Percentiles rank a stretch among this genome's conserved stretches.
Evolutionary conservation across 2,329 filamentous ascomycete species (phyloP).

Genomic region (Aspergillus spinulosporus): DNA sequence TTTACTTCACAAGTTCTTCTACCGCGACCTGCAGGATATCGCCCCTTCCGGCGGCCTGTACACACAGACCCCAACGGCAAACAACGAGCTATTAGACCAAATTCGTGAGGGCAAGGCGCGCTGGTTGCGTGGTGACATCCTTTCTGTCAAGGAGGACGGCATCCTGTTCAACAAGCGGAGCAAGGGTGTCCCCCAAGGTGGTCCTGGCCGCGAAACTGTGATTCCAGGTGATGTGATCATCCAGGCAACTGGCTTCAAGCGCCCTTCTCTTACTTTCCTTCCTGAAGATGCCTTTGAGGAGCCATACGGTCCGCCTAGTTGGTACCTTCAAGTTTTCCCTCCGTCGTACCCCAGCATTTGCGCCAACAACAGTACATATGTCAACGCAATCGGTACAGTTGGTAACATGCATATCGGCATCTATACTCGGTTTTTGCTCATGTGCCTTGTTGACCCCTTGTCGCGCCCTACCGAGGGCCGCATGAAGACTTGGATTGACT

Average conservation of each 20-base stretch:
- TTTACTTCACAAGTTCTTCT: constrained; percentile 75
- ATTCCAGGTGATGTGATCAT: constrained; percentile 75
- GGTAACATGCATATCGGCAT: constrained; percentile 90
- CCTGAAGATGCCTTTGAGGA: constrained; percentile 71
- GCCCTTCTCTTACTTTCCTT: constrained; percentile 71
- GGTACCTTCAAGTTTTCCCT: constrained; percentile 87
- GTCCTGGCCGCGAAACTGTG: constrained; percentile 65
- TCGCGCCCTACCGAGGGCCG: constrained; percentile 68
- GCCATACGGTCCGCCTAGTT: constrained; percentile 76
- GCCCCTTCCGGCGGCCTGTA: constrained; percentile 73
- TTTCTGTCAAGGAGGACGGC: constrained; percentile 62
- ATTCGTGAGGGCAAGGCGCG: constrained; percentile 70
- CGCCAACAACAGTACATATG: constrained; percentile 80
- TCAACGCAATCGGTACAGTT: constrained; percentile 76
- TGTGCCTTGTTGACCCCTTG: constrained; percentile 80
- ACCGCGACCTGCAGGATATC: constrained; percentile 74
- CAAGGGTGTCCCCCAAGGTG: constrained; percentile 72
- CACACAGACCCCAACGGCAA: constrained; percentile 83
- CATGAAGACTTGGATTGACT: constrained; percentile 86
- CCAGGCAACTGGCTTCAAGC: constrained; percentile 79
- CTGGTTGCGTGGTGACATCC: constrained; percentile 80
- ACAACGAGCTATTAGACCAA: constrained; percentile 74
- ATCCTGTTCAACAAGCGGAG: constrained; percentile 70
- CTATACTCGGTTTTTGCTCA: constrained; percentile 80
- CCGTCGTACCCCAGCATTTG: constrained; percentile 71